A percentile compares a stretch with the other conserved stretches of the same genome.
Conservation (phyloP, 345 rosid genomes). For the Bruguiera gymnorhiza region DNA sequence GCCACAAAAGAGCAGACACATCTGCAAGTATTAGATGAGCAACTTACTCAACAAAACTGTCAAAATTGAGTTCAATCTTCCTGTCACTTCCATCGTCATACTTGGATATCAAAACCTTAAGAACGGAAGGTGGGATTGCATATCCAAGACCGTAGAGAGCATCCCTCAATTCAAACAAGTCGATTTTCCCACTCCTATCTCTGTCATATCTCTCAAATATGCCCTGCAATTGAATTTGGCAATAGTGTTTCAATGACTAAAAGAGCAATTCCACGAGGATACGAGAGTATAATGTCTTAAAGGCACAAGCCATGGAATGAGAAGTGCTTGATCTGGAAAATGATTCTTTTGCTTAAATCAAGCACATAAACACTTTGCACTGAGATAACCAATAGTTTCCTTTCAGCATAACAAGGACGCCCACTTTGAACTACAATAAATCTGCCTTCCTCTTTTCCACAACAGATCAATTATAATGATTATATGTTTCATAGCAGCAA, state of each 20-base stretch:
- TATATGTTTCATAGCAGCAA: no score
- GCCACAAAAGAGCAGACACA: neutral
- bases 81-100: conserved; percentile 48
- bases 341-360: no score
- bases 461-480: no score
- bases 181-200: conserved; percentile 63
- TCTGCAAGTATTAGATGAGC: neutral
- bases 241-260: neutral
- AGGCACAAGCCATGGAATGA: no score
- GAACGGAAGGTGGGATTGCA: conserved; percentile 60
- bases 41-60: conserved; percentile 66
- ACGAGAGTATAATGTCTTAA: neutral
- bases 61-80: conserved; percentile 48
- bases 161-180: conserved; percentile 54
- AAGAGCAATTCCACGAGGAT: neutral
- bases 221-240: conserved; percentile 29
- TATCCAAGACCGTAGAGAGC: conserved; percentile 58
- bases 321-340: no score
- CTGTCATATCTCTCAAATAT: conserved; percentile 63
- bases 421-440: no score
- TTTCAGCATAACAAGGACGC: no score
- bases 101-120: conserved; percentile 47
- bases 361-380: no score
- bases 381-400: no score
- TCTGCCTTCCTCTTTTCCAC: no score